These are phyloP conservation scores for Tubosaeta sp. DNA, from an alignment of 768 basidiomycete genomes.

Conservation along the genomic window DNA sequence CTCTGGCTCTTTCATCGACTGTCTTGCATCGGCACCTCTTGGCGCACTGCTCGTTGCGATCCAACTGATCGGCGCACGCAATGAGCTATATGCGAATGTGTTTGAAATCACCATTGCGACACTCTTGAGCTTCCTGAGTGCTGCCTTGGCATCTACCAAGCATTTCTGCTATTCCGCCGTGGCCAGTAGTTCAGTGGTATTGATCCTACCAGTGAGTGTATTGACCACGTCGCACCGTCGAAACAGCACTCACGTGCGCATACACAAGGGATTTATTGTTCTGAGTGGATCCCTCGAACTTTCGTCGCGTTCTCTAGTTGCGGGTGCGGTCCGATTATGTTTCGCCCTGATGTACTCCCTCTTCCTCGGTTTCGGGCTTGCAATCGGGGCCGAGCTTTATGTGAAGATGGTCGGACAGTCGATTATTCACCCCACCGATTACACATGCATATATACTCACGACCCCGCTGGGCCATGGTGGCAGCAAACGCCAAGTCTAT, in stretches of 20 bases:
- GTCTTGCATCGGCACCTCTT: conserved; percentile 65
- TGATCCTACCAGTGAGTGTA: conserved; percentile 66
- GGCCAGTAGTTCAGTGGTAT: conserved; percentile 70
- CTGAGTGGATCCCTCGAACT: conserved; percentile 73
- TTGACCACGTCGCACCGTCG: neutral
- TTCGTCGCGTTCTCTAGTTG: conserved; percentile 74
- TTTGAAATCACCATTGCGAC: conserved; percentile 83
- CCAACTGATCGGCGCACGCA: conserved; percentile 66
- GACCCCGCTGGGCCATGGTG: conserved; percentile 64
- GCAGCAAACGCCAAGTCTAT: conserved; percentile 60
- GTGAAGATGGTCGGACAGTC: conserved; percentile 46
- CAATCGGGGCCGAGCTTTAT: conserved; percentile 72
- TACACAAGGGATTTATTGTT: conserved; percentile 55
- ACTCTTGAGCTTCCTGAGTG: conserved; percentile 73
- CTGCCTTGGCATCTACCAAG: conserved; percentile 64
- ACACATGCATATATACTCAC: conserved; percentile 56
- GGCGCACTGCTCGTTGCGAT: conserved; percentile 70
- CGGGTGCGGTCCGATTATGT: conserved; percentile 80
- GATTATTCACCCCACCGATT: conserved; percentile 53
- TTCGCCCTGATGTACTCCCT: conserved; percentile 78
- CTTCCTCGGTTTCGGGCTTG: conserved; percentile 75
- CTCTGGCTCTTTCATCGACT: conserved; percentile 74
- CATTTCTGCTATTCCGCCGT: conserved; percentile 79
- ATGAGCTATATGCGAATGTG: conserved; percentile 76
- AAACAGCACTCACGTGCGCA: neutral